Conservation (phyloP, 1,139 yeast species). For the Kluyveromyces sp. region DNA sequence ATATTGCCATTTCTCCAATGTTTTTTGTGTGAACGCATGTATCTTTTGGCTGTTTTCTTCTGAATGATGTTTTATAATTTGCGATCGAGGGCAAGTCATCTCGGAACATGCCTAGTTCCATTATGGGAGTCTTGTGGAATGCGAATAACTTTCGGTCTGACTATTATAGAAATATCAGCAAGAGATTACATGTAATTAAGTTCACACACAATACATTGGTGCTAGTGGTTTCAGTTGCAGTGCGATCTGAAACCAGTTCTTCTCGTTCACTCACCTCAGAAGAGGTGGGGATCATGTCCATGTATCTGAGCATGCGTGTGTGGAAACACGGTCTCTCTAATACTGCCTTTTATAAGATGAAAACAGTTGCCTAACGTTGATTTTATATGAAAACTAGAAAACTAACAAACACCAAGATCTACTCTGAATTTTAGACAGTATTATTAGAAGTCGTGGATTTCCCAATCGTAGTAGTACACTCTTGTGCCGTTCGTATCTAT, state of each 20-base stretch:
- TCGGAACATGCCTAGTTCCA: constrained; percentile 44
- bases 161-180: neutral
- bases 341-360: constrained; percentile 24
- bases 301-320: neutral
- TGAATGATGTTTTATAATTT: constrained; percentile 39
- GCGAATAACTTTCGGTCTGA: constrained; percentile 34
- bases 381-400: constrained; percentile 29
- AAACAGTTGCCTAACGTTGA: constrained; percentile 30
- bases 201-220: neutral
- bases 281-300: neutral
- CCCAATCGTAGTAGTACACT: neutral
- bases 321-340: no score
- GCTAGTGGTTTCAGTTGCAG: neutral
- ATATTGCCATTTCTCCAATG: no score
- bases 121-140: constrained; percentile 31
- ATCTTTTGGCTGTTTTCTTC: constrained; percentile 25
- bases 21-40: neutral
- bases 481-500: neutral
- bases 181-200: no score
- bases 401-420: constrained; percentile 34
- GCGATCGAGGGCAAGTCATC: constrained; percentile 46
- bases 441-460: neutral
- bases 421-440: constrained; percentile 25
- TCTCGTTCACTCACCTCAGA: constrained; percentile 2
- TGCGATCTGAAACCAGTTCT: neutral